These are phyloP conservation scores for Clarireedia paspali DNA, from an alignment of 2,329 filamentous ascomycete genomes.

Conservation along the genomic window DNA sequence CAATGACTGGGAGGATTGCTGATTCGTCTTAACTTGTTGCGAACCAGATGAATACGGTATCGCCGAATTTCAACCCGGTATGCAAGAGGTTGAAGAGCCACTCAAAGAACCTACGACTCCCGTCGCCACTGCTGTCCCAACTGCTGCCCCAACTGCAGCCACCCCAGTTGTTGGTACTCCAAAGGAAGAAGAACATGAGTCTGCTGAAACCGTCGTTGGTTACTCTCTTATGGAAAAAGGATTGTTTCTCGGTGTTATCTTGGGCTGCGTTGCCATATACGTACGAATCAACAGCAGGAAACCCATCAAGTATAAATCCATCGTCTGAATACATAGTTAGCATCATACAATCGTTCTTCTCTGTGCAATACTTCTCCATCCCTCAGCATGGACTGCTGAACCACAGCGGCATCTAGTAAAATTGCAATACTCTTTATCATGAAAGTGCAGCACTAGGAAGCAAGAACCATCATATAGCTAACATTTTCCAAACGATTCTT, in stretches of 20 bases:
- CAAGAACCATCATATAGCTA: no score
- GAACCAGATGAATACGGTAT: slow-evolving; percentile 25
- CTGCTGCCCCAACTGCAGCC: slow-evolving; percentile 11
- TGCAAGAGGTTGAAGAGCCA: slow-evolving; percentile 21
- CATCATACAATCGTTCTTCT: neutral
- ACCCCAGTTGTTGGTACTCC: slow-evolving; percentile 14
- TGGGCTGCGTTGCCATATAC: slow-evolving; percentile 39
- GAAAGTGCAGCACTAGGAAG: no score
- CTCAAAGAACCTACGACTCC: slow-evolving; percentile 11
- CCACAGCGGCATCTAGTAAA: no score
- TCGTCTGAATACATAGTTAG: slow-evolving; percentile 20
- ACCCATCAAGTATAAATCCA: slow-evolving; percentile 24
- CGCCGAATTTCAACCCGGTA: slow-evolving; percentile 27
- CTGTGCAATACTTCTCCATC: neutral
- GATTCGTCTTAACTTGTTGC: slow-evolving; percentile 22
- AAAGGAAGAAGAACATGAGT: neutral
- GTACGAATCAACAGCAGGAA: slow-evolving; percentile 35
- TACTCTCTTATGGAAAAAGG: slow-evolving; percentile 42
- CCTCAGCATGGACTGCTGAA: no score
- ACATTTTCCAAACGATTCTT: no score
- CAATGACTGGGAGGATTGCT: slow-evolving; percentile 22
- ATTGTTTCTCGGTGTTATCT: slow-evolving; percentile 42
- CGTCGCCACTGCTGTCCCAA: slow-evolving; percentile 3
- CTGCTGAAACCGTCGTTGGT: slow-evolving; percentile 21
- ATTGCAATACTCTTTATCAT: no score